Evolutionary conservation across 2,329 filamentous ascomycete genomes (phyloP).

Genomic region (Sporothrix schenckii): DNA sequence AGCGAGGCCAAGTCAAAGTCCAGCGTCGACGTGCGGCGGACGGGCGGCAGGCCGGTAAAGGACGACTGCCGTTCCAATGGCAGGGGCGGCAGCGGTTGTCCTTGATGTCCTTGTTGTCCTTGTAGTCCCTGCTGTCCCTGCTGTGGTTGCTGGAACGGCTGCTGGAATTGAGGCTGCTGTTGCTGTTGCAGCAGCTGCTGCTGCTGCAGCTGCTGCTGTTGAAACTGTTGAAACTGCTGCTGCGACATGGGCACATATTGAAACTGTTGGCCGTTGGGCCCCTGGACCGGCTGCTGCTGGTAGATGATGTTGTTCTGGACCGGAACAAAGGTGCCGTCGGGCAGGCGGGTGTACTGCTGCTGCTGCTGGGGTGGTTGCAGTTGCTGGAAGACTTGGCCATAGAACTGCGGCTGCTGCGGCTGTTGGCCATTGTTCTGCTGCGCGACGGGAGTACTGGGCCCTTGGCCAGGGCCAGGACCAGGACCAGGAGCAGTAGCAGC

Average conservation of each 20-base stretch:
- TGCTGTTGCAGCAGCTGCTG: background rate
- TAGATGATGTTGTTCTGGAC: constrained; percentile 25
- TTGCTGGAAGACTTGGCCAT: constrained; percentile 10
- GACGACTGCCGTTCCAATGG: constrained; percentile 47
- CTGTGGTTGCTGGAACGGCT: constrained; percentile 1
- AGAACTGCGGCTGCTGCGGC: background rate
- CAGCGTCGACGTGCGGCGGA: constrained; percentile 58
- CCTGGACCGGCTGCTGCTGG: constrained; percentile 23
- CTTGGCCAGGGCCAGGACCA: background rate
- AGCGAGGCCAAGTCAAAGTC: constrained; percentile 50
- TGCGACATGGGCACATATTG: constrained; percentile 19
- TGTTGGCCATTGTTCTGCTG: background rate
- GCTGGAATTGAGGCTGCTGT: background rate
- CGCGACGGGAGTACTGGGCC: background rate
- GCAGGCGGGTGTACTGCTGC: constrained; percentile 7
- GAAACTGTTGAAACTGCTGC: background rate
- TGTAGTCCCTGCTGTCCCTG: constrained; percentile 20
- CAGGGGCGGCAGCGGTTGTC: constrained; percentile 13
- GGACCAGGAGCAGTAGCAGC: background rate
- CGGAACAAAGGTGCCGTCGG: constrained; percentile 20
- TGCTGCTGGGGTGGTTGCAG: background rate
- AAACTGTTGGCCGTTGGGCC: constrained; percentile 21
- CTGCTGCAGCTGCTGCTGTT: background rate
- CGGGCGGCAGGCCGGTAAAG: constrained; percentile 62
- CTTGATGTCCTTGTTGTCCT: constrained; percentile 1